Conservation (phyloP, 2,329 filamentous ascomycete genomes). For the Colletotrichum spaethianum region DNA sequence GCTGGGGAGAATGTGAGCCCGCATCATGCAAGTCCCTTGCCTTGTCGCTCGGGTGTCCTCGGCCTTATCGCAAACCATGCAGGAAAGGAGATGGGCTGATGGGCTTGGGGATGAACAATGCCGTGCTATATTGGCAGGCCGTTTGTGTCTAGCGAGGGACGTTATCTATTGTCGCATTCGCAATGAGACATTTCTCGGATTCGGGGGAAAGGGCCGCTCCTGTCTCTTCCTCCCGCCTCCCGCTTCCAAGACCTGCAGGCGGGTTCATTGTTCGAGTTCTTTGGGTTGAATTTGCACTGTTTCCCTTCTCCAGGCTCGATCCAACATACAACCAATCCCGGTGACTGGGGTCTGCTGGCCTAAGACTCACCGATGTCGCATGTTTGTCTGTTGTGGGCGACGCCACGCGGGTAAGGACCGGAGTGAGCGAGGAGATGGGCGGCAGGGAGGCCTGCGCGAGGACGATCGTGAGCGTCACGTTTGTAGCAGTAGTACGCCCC, state of each 20-base stretch:
- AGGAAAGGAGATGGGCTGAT: neutral
- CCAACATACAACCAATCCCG: neutral
- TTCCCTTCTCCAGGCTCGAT: neutral
- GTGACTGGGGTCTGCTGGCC: neutral
- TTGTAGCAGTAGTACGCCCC: neutral
- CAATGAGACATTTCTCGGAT: neutral
- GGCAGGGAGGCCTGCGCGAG: neutral
- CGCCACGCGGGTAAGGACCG: conserved; percentile 30
- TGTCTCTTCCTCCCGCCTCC: neutral
- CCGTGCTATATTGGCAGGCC: neutral
- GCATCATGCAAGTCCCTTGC: neutral
- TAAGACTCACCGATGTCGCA: conserved; percentile 20
- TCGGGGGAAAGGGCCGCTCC: neutral
- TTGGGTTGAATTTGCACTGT: neutral
- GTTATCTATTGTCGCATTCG: no score
- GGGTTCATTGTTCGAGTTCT: neutral
- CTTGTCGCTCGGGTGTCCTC: neutral
- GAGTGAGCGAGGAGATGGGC: neutral
- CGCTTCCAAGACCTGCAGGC: conserved; percentile 13
- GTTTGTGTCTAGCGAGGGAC: neutral
- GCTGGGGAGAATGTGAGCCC: neutral
- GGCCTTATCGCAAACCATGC: neutral
- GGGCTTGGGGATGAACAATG: neutral
- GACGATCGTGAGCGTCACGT: neutral
- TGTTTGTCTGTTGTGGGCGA: conserved; percentile 29